Evolutionary conservation across 345 rosid species (phyloP).

Genomic region (Balakata baccata): DNA sequence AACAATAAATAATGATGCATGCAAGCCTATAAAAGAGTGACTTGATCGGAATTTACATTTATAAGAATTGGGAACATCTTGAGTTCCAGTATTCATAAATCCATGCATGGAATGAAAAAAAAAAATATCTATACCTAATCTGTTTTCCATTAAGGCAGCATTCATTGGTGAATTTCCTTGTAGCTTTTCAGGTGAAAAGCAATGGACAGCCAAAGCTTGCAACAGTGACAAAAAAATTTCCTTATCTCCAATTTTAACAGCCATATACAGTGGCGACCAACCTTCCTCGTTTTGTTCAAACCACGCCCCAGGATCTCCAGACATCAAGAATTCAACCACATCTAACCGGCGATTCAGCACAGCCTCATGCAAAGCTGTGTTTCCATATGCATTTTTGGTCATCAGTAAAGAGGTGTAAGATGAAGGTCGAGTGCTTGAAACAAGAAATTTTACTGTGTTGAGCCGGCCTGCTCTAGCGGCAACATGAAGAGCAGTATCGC

Average conservation of each 20-base stretch:
- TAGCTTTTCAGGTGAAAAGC: not conserved
- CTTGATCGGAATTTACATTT: not conserved
- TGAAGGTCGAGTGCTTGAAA: not conserved
- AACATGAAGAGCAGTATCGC: constrained; percentile 16
- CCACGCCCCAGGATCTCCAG: not conserved
- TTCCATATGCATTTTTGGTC: not conserved
- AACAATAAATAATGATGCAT: too few species aligned
- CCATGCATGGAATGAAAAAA: not conserved
- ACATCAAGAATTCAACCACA: not conserved
- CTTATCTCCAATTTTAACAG: not conserved
- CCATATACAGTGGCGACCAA: constrained; percentile 6
- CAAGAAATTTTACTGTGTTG: not conserved
- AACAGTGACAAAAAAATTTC: not conserved
- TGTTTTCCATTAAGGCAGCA: not conserved
- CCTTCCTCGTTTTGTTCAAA: not conserved
- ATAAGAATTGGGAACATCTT: too few species aligned
- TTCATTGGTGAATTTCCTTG: not conserved
- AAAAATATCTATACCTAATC: not conserved
- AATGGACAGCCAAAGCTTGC: not conserved
- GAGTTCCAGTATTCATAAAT: too few species aligned
- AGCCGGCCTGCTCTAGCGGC: not conserved
- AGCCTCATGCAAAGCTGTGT: constrained; percentile 14
- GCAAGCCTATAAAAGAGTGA: too few species aligned
- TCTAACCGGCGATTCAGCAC: not conserved
- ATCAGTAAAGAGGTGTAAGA: not conserved